These are phyloP conservation scores for Chlamydomonas reinhardtii DNA, from an alignment of 163 green algal species.

Conservation along the genomic window DNA sequence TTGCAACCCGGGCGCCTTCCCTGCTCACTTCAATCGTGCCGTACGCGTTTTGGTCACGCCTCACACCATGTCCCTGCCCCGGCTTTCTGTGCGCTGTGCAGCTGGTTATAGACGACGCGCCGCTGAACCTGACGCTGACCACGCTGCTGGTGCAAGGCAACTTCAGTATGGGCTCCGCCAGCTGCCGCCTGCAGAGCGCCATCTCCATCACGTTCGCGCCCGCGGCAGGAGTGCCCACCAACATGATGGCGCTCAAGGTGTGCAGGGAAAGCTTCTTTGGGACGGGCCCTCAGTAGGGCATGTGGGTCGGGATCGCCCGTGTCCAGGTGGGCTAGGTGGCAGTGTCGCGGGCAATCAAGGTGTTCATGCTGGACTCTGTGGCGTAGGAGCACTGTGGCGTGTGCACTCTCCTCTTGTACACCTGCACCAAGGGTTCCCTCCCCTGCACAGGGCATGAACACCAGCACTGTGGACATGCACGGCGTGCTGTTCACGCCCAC, in stretches of 20 bases:
- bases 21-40: too few species aligned
- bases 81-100: slow-evolving; percentile 2
- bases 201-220: slow-evolving; percentile 64
- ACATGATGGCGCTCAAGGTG: slow-evolving; percentile 25
- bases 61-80: neutral
- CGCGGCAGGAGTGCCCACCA: slow-evolving; percentile 2
- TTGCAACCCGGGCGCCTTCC: too few species aligned
- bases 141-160: slow-evolving; percentile 52
- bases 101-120: slow-evolving; percentile 62
- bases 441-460: neutral
- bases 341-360: too few species aligned
- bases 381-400: too few species aligned
- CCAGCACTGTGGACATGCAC: slow-evolving; percentile 62
- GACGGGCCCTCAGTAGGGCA: too few species aligned
- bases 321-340: too few species aligned
- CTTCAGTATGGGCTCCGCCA: slow-evolving; percentile 49
- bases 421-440: too few species aligned
- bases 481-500: slow-evolving; percentile 62
- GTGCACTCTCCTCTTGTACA: too few species aligned
- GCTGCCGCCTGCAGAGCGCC: slow-evolving; percentile 50
- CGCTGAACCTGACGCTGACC: slow-evolving; percentile 54
- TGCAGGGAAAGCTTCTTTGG: neutral
- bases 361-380: too few species aligned
- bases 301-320: too few species aligned
- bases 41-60: too few species aligned